Percentiles rank a stretch among this genome's conserved stretches.
Conservation (phyloP, 768 basidiomycete genomes). For the Lactifluus subvellereus region DNA sequence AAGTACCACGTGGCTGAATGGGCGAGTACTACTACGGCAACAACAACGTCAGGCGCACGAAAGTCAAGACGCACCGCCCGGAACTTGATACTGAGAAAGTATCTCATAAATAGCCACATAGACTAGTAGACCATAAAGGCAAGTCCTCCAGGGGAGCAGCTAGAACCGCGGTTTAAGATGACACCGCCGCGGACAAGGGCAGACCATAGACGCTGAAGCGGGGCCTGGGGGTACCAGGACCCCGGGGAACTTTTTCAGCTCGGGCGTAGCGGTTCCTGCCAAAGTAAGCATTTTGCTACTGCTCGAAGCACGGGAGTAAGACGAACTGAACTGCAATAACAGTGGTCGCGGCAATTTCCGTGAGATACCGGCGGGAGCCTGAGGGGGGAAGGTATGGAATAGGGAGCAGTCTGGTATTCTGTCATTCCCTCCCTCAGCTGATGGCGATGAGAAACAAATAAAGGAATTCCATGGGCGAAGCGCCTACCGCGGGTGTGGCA, state of each 20-base stretch:
- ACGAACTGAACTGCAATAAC: too few relatives aligned
- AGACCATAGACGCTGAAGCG: background rate
- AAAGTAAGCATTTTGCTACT: too few relatives aligned
- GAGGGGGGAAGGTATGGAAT: too few relatives aligned
- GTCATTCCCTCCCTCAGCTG: too few relatives aligned
- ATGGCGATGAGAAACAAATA: background rate
- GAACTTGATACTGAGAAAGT: background rate
- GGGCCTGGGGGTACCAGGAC: background rate
- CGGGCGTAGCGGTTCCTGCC: too few relatives aligned
- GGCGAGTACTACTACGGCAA: background rate
- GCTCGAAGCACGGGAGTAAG: too few relatives aligned
- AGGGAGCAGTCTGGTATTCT: background rate
- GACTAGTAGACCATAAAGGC: background rate
- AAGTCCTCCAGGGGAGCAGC: background rate
- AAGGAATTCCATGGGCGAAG: too few relatives aligned
- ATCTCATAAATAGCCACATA: background rate
- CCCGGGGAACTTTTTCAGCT: background rate
- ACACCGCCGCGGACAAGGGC: background rate
- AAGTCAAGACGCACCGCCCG: background rate
- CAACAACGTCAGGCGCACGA: background rate
- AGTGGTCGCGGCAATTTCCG: too few relatives aligned
- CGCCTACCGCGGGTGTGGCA: too few relatives aligned
- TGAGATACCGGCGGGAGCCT: too few relatives aligned
- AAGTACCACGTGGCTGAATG: background rate
- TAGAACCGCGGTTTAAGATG: background rate